Evolutionary conservation across 2,329 filamentous ascomycete species (phyloP), one percentile per base, ranked within the genome.

Genomic region (Colletotrichum sp.): DNA sequence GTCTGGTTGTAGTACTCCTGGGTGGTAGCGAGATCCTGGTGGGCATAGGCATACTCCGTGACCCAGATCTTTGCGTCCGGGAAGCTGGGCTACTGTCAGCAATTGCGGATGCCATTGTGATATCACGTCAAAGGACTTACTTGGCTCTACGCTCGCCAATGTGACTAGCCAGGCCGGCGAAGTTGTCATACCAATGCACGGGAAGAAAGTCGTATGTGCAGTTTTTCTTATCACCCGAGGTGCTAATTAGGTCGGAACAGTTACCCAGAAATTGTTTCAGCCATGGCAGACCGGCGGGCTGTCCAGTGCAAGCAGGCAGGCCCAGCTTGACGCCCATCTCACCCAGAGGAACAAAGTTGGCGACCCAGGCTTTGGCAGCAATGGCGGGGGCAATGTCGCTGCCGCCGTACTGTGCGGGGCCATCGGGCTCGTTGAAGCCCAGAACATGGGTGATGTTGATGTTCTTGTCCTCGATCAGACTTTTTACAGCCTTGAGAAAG

Each of bases 401-500:
- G 5, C 95, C 95, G 55, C 93, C 93, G 10, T 86, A 89, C 2
- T 81, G 80, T 2, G 80, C 78, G 4, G 86, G 83, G 18, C 90
- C 91, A 81, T 96, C 94, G 1, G 95, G 95, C 82, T 97, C 95
- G 84, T 97, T 96, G 87, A 96, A 96, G 32, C 88, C 90, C n/a
- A 96, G 86, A 4, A 95, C 91, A 80, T 95, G 91, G 15, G 87
- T 89, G 80, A 96, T 91, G 78, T 93, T 92, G 78, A 86, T 83
- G 8, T 89, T 88, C 49, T 87, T 87, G 52, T 83, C 79, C 62
- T 86, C 79, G 71, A 95, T 88, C 68, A 93, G 87, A 2, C 79
- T 78, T 79, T 87, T 89, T 52, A 96, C 90, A 3, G 88, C 86
- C 71, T 89, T 84, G 55, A 92, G 87, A 83, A 96, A 96, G 1